Evolutionary conservation across 2,329 filamentous ascomycete genomes (phyloP).

Genomic region (Aspergillus luchuensis): DNA sequence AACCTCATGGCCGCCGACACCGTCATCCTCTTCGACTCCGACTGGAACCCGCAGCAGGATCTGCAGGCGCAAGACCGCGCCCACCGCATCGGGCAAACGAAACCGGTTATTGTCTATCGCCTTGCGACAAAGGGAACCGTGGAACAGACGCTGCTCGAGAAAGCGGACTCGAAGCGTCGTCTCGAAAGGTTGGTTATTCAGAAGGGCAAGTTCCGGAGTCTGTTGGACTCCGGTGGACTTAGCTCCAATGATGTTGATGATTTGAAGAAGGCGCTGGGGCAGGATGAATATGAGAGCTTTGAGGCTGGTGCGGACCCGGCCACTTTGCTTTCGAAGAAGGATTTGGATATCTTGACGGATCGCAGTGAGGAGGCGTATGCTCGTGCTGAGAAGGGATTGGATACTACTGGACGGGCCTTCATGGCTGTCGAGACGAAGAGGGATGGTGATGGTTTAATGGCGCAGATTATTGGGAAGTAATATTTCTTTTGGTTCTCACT

Average conservation of each 20-base stretch:
- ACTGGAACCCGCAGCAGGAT: constrained; percentile 97
- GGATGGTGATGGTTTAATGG: constrained; percentile 43
- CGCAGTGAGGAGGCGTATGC: constrained; percentile 68
- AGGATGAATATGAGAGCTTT: constrained; percentile 71
- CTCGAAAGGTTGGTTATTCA: constrained; percentile 95
- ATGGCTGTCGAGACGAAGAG: constrained; percentile 78
- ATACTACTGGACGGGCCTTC: constrained; percentile 59
- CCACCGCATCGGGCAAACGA: constrained; percentile 90
- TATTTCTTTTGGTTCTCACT: neutral
- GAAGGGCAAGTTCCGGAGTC: constrained; percentile 79
- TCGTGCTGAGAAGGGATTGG: constrained; percentile 75
- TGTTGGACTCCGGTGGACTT: constrained; percentile 55
- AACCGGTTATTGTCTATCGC: constrained; percentile 89
- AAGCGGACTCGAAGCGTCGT: constrained; percentile 86
- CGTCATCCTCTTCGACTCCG: constrained; percentile 83
- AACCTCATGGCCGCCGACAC: constrained; percentile 91
- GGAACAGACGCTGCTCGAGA: constrained; percentile 81
- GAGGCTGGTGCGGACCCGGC: constrained; percentile 58
- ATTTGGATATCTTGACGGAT: constrained; percentile 78
- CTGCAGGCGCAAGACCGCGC: constrained; percentile 94
- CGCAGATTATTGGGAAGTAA: constrained; percentile 27
- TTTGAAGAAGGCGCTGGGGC: constrained; percentile 64
- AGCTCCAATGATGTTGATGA: constrained; percentile 59
- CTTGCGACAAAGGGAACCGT: constrained; percentile 92
- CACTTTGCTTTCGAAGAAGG: constrained; percentile 71